Evolutionary conservation across 2,329 filamentous ascomycete genomes (phyloP), one percentile per base, ranked within the genome.

Genomic region (Alternaria brassicae): DNA sequence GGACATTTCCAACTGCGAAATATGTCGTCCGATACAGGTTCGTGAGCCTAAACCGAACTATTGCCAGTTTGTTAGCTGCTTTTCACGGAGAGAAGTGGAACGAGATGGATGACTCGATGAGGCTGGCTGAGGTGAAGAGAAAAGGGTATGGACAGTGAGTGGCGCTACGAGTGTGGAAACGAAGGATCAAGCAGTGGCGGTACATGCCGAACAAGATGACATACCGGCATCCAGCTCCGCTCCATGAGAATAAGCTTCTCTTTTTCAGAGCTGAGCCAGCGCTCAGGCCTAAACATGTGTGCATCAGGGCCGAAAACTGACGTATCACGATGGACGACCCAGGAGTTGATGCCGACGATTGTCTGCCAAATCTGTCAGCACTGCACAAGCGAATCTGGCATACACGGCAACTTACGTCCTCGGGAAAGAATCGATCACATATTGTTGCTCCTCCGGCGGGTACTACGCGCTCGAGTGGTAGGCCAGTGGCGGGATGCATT

Each of bases 401-500:
- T 27, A 23, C 34, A 23, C 32, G 17, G 44, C 15, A 42, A 60
- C 53, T 56, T 47, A 60, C 52, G 10, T 66, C 70, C n/a, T 53
- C 60, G 15, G 68, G 66, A n/a, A 72, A 56, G 40, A 54, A 67
- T 1, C 53, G 17, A 12, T 62, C 63, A 27, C 57, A 53, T 25
- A 72, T 61, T 1, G 37, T 44, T 4, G 56, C 60, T 27, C 70
- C 70, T 7, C 60, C 65, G 10, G 53, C 37, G 19, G 66, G 66
- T 6, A 72, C 69, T 3, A 68, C 65, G n/a, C 71, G 52, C 49
- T 58, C 59, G 2, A 72, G 55, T 15, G 66, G 67, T 12, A 71
- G 53, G 2, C 69, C 70, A 23, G 65, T 68, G 1, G 64, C 67
- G 1, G 72, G 69, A 53, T 72, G 67, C 47, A 72, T 51, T 13